These are phyloP conservation scores for Fusarium buxicola DNA, from an alignment of 2,329 filamentous ascomycete species.

Conservation along the genomic window DNA sequence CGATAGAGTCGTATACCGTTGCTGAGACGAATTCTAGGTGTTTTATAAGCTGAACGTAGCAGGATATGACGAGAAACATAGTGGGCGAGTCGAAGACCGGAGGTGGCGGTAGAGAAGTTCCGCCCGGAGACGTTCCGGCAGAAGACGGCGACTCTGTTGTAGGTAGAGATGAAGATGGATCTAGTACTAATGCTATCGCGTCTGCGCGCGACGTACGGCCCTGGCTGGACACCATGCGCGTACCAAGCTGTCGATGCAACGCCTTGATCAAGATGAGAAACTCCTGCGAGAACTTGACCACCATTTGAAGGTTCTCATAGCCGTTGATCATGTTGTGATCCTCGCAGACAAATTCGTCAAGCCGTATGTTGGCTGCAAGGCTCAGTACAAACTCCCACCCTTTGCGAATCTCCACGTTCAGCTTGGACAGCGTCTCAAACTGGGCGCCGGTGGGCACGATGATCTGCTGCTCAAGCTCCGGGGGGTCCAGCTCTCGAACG, in stretches of 20 bases:
- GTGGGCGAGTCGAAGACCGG: conserved; percentile 42
- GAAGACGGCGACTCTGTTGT: conserved; percentile 8
- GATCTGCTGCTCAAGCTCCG: conserved; percentile 8
- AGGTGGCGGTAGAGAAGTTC: conserved; percentile 12
- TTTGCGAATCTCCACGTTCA: conserved; percentile 41
- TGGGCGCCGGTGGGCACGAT: conserved; percentile 19
- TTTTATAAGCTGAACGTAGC: conserved; percentile 44
- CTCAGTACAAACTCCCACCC: conserved; percentile 24
- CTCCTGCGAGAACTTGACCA: conserved; percentile 41
- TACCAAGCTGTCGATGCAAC: conserved; percentile 42
- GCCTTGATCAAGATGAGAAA: conserved; percentile 44
- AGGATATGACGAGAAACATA: conserved; percentile 47
- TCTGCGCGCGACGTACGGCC: conserved; percentile 15
- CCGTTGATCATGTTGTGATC: conserved; percentile 24
- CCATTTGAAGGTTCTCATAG: conserved; percentile 36
- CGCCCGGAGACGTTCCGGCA: background rate
- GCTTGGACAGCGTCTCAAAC: conserved; percentile 38
- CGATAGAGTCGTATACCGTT: conserved; percentile 34
- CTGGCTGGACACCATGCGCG: conserved; percentile 10
- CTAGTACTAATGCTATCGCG: conserved; percentile 9
- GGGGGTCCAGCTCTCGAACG: conserved; percentile 24
- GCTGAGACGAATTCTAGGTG: conserved; percentile 43
- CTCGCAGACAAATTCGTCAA: conserved; percentile 35
- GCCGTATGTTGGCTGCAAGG: conserved; percentile 1
- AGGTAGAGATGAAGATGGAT: conserved; percentile 2